Conservation (phyloP, 768 basidiomycete species). For the Trametes maxima region DNA sequence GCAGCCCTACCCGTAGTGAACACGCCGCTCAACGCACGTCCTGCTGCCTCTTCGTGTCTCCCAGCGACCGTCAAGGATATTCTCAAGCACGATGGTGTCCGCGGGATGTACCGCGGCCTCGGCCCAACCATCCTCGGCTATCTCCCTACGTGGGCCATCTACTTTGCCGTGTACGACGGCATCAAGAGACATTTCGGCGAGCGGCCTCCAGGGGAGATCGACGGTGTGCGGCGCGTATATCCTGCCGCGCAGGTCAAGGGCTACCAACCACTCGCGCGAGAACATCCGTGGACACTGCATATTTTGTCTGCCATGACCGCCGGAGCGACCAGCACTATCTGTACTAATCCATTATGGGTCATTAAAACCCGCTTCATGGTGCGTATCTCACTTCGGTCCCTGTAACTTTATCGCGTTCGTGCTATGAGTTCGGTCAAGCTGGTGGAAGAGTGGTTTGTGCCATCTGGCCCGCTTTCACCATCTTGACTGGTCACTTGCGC, state of each 20-base stretch:
- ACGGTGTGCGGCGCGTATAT: slow-evolving; percentile 55
- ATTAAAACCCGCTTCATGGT: slow-evolving; percentile 99
- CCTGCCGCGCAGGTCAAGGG: slow-evolving; percentile 86
- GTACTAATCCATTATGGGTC: slow-evolving; percentile 97
- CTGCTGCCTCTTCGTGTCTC: slow-evolving; percentile 13
- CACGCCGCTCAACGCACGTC: slow-evolving; percentile 27
- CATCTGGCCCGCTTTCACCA: too few species aligned
- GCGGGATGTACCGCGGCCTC: slow-evolving; percentile 94
- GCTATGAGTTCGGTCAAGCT: too few species aligned
- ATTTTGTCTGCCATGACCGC: slow-evolving; percentile 96
- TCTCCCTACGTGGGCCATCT: slow-evolving; percentile 98
- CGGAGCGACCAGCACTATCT: slow-evolving; percentile 89
- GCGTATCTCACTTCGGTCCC: slow-evolving; percentile 23
- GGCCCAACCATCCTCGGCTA: slow-evolving; percentile 97
- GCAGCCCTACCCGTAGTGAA: slow-evolving; percentile 17
- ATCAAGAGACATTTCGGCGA: slow-evolving; percentile 86
- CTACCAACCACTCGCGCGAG: slow-evolving; percentile 77
- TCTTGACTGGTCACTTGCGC: too few species aligned
- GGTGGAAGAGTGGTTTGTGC: too few species aligned
- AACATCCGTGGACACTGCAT: slow-evolving; percentile 86
- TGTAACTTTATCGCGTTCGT: background rate
- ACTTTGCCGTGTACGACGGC: slow-evolving; percentile 96
- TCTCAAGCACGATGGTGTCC: slow-evolving; percentile 67
- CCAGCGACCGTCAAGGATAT: slow-evolving; percentile 61
- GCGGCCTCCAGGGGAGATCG: slow-evolving; percentile 48